These are phyloP conservation scores for Hypoxylon intermedium DNA, from an alignment of 495 filamentous ascomycete genomes.

Conservation along the genomic window DNA sequence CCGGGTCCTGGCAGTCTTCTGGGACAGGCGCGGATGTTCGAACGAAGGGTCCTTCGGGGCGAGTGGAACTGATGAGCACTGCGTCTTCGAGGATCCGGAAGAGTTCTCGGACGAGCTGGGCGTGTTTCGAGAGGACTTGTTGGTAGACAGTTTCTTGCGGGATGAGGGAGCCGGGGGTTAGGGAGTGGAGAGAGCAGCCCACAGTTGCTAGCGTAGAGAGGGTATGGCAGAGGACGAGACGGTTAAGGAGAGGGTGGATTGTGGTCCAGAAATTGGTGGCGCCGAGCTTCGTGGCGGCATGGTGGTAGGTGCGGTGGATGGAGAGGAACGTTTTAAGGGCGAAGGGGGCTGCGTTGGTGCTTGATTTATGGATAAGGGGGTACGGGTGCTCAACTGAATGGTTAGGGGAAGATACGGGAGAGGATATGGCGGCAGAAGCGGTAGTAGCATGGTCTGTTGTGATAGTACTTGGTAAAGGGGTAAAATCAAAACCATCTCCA, in stretches of 20 bases:
- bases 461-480: not conserved
- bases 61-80: constrained; percentile 17
- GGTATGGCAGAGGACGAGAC: no score
- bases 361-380: no score
- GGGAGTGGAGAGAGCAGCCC: constrained; percentile 25
- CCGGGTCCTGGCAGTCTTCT: not conserved
- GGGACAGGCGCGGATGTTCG: not conserved
- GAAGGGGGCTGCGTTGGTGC: no score
- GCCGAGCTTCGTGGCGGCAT: no score
- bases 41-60: constrained; percentile 3
- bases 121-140: constrained; percentile 14
- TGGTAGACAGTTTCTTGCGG: constrained; percentile 1
- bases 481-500: not conserved
- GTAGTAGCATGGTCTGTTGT: not conserved
- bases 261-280: no score
- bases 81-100: constrained; percentile 33
- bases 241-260: no score
- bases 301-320: no score
- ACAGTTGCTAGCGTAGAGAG: not conserved
- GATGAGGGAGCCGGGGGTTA: constrained; percentile 16
- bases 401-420: constrained; percentile 5
- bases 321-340: no score
- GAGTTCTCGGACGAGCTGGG: constrained; percentile 32
- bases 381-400: no score
- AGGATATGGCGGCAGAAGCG: constrained; percentile 15